These are phyloP conservation scores for Noccaea caerulescens DNA, from an alignment of 345 rosid species.

Conservation along the genomic window DNA sequence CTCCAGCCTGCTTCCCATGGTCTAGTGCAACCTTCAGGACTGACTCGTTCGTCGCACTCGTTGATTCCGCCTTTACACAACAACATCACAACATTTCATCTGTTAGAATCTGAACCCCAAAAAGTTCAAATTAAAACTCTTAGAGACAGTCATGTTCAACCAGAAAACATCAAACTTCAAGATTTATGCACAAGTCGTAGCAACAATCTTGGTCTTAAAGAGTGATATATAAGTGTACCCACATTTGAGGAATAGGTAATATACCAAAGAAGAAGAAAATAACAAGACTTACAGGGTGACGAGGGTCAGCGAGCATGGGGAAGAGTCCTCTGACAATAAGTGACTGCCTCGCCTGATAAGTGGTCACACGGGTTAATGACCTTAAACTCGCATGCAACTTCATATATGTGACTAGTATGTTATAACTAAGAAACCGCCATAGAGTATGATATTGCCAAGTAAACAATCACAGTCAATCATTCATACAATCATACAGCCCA, in stretches of 20 bases:
- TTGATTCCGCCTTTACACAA: constrained; percentile 71
- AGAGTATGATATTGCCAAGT: not conserved
- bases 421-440: not conserved
- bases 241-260: not conserved
- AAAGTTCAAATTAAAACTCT: not conserved
- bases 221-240: not conserved
- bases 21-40: constrained; percentile 87
- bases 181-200: not conserved
- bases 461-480: not conserved
- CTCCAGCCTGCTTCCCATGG: constrained; percentile 79
- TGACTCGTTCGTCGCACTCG: constrained; percentile 79
- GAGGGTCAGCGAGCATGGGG: constrained; percentile 94
- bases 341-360: constrained; percentile 81
- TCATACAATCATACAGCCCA: not conserved
- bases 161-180: not conserved
- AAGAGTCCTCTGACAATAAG: constrained; percentile 87
- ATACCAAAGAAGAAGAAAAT: not conserved
- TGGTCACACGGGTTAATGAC: constrained; percentile 19
- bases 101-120: not conserved
- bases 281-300: constrained; percentile 68
- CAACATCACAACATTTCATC: constrained; percentile 1
- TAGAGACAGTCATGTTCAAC: not conserved
- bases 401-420: constrained; percentile 16
- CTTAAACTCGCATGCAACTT: not conserved
- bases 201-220: not conserved